Base-by-base conservation (phyloP, 768 basidiomycete species). In the Boletus edulis region DNA sequence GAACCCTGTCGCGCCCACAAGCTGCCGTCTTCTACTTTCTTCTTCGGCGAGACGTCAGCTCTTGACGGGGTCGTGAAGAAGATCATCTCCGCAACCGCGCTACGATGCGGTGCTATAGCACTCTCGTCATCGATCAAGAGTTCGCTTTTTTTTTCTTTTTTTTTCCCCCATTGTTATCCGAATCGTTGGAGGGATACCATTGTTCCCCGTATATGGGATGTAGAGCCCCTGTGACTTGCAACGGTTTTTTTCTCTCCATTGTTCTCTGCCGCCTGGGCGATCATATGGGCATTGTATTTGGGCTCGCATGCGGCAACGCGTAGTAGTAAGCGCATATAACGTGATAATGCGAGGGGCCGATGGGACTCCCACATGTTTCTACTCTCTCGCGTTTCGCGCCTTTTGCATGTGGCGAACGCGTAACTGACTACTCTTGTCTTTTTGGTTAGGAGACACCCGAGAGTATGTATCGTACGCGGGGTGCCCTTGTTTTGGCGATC, bases 401-500 rank as follows among this genome's bases (percentile, higher is more conserved):
- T 45, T 52, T 59, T 52, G 49, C 12, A 39, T 3, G 17, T 9
- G n/a, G 6, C 41, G n/a, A 22, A 51, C 37, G 46, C 50, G 38
- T 52, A 18, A 45, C 61, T 67, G 18, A 66, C 54, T 31, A 4
- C 4, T 4, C 5, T 24, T 24, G 24, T 24, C 24, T 40, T 22
- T 42, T 18, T 38, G 47, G 53, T 51, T 56, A 82, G 83, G 67
- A 57, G 27, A 63, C 78, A 40, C 72, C 77, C 20, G 59, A 57
- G 3, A 57, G 62, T 31, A 72, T 72, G 70, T 55, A 51, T 13
- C 76, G 78, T 20, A 80, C 81, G 22, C 73, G 73, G 52, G 56
- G 76, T 42, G 81, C 78, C 17, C 57, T 85, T 34, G 68, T 72
- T 8, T 57, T 83, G 48, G 75, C 76, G 42, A 69, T 84, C 58